Evolutionary conservation across 2,329 filamentous ascomycete genomes (phyloP).

Genomic region (Hyphodiscus sp.): DNA sequence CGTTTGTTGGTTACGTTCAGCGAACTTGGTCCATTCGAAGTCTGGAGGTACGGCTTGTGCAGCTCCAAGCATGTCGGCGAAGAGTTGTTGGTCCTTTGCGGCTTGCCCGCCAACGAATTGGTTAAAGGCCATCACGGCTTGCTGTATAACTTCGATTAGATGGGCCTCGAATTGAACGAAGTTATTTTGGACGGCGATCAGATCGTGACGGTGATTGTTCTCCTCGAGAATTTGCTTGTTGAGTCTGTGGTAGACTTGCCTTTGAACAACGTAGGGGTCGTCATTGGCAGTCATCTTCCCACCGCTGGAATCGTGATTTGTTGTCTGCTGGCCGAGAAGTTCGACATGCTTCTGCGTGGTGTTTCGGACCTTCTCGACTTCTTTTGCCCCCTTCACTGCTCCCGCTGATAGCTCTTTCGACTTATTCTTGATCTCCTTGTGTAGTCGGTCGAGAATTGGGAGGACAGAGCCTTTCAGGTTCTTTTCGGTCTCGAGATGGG

Average conservation of each 20-base stretch:
- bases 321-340: constrained; percentile 79
- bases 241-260: constrained; percentile 75
- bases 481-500: constrained; percentile 87
- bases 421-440: constrained; percentile 96
- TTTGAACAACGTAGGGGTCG: constrained; percentile 83
- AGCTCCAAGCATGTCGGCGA: constrained; percentile 73
- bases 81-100: constrained; percentile 74
- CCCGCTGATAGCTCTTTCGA: constrained; percentile 80
- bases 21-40: constrained; percentile 89
- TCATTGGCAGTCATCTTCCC: constrained; percentile 64
- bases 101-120: constrained; percentile 73
- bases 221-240: constrained; percentile 90
- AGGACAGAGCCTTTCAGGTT: constrained; percentile 79
- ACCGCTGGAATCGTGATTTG: constrained; percentile 68
- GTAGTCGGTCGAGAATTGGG: constrained; percentile 82
- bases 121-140: constrained; percentile 76
- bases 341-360: constrained; percentile 94
- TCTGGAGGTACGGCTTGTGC: constrained; percentile 73
- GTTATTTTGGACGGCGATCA: constrained; percentile 84
- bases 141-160: constrained; percentile 74
- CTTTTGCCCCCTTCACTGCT: constrained; percentile 77
- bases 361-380: constrained; percentile 82
- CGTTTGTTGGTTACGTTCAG: constrained; percentile 59
- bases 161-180: constrained; percentile 85
- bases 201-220: constrained; percentile 91